These are phyloP conservation scores for Naganishia friedmannii DNA, from an alignment of 768 basidiomycete species.

Conservation along the genomic window DNA sequence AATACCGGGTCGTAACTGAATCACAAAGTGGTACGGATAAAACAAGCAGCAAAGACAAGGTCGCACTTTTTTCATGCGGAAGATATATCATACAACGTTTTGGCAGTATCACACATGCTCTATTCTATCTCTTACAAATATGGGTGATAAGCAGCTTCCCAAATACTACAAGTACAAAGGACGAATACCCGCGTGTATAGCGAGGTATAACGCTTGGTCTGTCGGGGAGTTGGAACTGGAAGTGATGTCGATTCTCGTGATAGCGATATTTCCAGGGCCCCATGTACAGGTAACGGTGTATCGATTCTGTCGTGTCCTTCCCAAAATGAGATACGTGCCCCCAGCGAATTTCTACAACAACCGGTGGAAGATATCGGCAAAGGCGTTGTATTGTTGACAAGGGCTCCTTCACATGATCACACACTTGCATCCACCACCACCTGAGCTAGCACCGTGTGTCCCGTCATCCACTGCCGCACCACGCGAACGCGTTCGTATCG, in stretches of 20 bases:
- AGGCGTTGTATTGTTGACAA: background rate
- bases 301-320: background rate
- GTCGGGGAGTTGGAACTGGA: background rate
- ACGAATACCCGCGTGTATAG: background rate
- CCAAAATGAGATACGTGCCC: too few relatives aligned
- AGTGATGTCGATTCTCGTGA: background rate
- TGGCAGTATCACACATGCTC: background rate
- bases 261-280: background rate
- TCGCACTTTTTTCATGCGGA: background rate
- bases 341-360: too few relatives aligned
- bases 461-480: slow-evolving; percentile 8
- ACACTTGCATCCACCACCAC: slow-evolving; percentile 48
- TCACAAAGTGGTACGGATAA: background rate
- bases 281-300: background rate
- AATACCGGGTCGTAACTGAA: too few relatives aligned
- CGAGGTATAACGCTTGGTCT: background rate
- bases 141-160: background rate
- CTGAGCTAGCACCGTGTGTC: slow-evolving; percentile 27
- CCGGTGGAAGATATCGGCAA: too few relatives aligned
- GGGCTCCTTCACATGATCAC: slow-evolving; percentile 41
- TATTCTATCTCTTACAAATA: slow-evolving; percentile 6
- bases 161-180: background rate
- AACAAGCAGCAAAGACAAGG: background rate
- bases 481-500: slow-evolving; percentile 18
- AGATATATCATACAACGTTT: background rate